Evolutionary conservation across 2,329 filamentous ascomycete species (phyloP).

Genomic region (Rhynchosporium graminicola): DNA sequence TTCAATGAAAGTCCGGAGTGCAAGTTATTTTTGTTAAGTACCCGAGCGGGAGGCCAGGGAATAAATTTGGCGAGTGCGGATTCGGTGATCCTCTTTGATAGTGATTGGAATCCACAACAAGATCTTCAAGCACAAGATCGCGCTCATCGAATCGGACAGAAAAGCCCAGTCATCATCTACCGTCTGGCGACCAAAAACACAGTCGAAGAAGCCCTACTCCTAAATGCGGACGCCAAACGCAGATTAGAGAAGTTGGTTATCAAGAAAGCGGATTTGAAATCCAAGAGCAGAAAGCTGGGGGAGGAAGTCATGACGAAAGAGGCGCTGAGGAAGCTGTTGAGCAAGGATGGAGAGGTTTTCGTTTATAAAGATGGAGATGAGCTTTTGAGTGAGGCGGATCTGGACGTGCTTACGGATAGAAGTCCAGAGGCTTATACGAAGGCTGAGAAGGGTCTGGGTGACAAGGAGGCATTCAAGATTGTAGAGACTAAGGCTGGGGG

Average conservation of each 20-base stretch:
- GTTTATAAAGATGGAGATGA: slow-evolving; percentile 59
- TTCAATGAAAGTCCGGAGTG: slow-evolving; percentile 68
- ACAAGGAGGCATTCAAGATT: slow-evolving; percentile 70
- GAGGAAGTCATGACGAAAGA: slow-evolving; percentile 59
- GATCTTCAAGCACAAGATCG: slow-evolving; percentile 96
- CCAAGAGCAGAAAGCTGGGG: slow-evolving; percentile 62
- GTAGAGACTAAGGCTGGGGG: slow-evolving; percentile 71
- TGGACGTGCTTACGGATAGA: slow-evolving; percentile 75
- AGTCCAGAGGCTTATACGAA: slow-evolving; percentile 63
- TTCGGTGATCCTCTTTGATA: slow-evolving; percentile 89
- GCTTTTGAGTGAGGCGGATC: slow-evolving; percentile 73
- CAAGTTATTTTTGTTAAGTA: slow-evolving; percentile 85
- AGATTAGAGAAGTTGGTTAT: slow-evolving; percentile 93
- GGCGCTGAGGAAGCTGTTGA: slow-evolving; percentile 59
- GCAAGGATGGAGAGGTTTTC: slow-evolving; percentile 72
- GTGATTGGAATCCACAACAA: slow-evolving; percentile 93
- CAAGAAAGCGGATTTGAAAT: slow-evolving; percentile 83
- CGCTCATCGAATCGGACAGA: slow-evolving; percentile 93
- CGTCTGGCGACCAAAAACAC: slow-evolving; percentile 91
- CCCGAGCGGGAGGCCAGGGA: slow-evolving; percentile 88
- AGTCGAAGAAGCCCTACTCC: slow-evolving; percentile 83
- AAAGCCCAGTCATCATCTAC: slow-evolving; percentile 87
- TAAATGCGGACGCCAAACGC: slow-evolving; percentile 88
- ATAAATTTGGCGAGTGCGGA: slow-evolving; percentile 93
- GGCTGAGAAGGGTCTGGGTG: slow-evolving; percentile 77